These are phyloP conservation scores for Bryoglossum gracile DNA, from an alignment of 495 filamentous ascomycete genomes.

Conservation along the genomic window DNA sequence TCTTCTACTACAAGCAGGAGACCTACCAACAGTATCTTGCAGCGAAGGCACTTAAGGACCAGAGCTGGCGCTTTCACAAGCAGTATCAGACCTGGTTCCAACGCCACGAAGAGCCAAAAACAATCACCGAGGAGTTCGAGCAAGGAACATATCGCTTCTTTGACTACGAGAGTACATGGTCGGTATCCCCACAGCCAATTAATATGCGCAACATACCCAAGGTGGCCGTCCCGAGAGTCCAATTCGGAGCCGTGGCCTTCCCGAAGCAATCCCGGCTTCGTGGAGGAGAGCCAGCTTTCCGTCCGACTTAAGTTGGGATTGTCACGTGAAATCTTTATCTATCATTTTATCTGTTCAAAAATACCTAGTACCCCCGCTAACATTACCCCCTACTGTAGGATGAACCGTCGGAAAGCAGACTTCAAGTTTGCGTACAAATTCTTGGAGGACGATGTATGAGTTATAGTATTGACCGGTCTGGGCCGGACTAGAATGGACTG, in stretches of 20 bases:
- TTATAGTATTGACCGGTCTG: too few species aligned
- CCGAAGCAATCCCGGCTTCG: not conserved
- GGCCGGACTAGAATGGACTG: too few species aligned
- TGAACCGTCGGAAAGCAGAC: conserved; percentile 97
- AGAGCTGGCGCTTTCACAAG: conserved; percentile 99
- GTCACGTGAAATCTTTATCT: not conserved
- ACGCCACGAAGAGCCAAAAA: conserved; percentile 95
- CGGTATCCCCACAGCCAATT: too few species aligned
- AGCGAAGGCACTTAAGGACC: conserved; percentile 87
- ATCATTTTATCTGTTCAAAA: not conserved
- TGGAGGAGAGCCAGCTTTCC: not conserved
- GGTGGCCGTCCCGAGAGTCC: too few species aligned
- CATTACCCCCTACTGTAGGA: conserved; percentile 50
- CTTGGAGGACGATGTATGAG: conserved; percentile 80
- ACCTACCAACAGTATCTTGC: conserved; percentile 96
- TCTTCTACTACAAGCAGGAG: conserved; percentile 97
- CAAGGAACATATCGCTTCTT: conserved; percentile 99
- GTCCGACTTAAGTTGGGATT: not conserved
- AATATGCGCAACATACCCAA: too few species aligned
- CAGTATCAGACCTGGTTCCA: conserved; percentile 99
- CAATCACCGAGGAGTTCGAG: conserved; percentile 96
- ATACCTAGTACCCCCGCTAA: too few species aligned
- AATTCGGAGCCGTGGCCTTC: too few species aligned
- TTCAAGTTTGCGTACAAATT: conserved; percentile 99
- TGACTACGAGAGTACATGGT: conserved; percentile 99